Evolutionary conservation across 768 basidiomycete genomes (phyloP), one percentile per base, ranked within the genome.

Genomic region (Boletus insuetus): DNA sequence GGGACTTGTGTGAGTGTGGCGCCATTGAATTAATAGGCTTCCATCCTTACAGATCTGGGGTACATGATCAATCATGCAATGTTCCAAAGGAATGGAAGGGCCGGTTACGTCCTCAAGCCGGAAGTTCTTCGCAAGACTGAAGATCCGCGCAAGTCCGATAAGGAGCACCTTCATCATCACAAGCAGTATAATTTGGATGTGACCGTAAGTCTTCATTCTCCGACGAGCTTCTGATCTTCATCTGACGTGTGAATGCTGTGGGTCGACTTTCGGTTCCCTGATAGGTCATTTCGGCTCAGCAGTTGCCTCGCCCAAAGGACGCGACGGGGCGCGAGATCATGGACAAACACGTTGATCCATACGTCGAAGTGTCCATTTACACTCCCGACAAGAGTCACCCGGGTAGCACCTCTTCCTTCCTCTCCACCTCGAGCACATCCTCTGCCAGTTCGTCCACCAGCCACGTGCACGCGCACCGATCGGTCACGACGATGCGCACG

Each of bases 51-150:
- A 94, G 94, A 98, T 71, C 73, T 93, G 48, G 94, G 93, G 3
- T 89, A 87, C 65, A 85, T 87, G 76, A 91, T 98, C 69, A 99
- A 97, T 65, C 85, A 90, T 56, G 92, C 95, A 7, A 94, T 98
- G 92, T 99, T 99, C 71, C 86, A 87, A 59, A 80, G 89, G 4
- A 95, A 96, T 61, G 90, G 89, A n/a, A 81, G 89, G 6, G 79
- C 82, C 2, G 96, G 96, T 0, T 97, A 92, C 64, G 85, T 99
- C 2, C 81, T 97, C 39, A 97, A 98, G 68, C 96, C 96, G 2
- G 77, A 78, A 4, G 83, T 87, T 3, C 77, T 98, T 12, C 79
- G 93, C 9, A 71, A 72, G n/a, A 75, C 79, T 29, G 80, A 85
- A 11, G 65, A 65, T 31, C 53, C 50, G 3, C 79, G 92, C 8